Percentiles rank a stretch among this genome's conserved stretches.
Conservation (phyloP, 169 alveolate genomes). For the Perkinsus olseni region DNA sequence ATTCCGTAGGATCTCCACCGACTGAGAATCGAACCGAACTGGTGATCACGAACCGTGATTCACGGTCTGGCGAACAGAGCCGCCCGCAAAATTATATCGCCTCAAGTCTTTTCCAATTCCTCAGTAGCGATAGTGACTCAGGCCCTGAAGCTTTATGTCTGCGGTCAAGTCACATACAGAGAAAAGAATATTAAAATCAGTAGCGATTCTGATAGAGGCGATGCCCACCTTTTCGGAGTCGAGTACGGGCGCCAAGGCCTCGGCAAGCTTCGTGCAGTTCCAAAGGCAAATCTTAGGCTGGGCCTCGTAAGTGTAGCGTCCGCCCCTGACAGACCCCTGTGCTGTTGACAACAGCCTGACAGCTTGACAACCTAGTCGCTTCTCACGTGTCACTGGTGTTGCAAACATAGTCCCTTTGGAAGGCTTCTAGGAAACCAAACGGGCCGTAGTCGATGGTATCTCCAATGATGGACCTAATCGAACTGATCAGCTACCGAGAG, state of each 20-base stretch:
- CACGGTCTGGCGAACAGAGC: not conserved
- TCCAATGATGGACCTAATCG: constrained; percentile 22
- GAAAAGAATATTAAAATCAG: too few species aligned
- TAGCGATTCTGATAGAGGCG: constrained; percentile 1
- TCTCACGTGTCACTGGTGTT: constrained; percentile 29
- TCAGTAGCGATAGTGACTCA: too few species aligned
- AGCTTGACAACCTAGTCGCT: not conserved
- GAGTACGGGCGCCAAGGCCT: constrained; percentile 29
- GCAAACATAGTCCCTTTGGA: constrained; percentile 39
- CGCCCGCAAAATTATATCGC: too few species aligned
- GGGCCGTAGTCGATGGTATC: constrained; percentile 68
- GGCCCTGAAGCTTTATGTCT: too few species aligned
- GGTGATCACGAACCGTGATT: not conserved
- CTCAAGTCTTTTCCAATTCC: too few species aligned
- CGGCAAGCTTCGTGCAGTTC: constrained; percentile 41
- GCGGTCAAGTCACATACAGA: too few species aligned
- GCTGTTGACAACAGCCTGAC: not conserved
- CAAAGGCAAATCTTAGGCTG: constrained; percentile 54
- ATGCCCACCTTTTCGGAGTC: not conserved
- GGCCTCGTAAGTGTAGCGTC: constrained; percentile 47
- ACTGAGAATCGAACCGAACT: not conserved
- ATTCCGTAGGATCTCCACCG: not conserved
- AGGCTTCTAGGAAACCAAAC: constrained; percentile 57
- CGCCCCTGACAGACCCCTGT: constrained; percentile 40
- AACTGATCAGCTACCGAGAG: not conserved